Evolutionary conservation across 768 basidiomycete genomes (phyloP).

Genomic region (Kwoniella mangroviensis): DNA sequence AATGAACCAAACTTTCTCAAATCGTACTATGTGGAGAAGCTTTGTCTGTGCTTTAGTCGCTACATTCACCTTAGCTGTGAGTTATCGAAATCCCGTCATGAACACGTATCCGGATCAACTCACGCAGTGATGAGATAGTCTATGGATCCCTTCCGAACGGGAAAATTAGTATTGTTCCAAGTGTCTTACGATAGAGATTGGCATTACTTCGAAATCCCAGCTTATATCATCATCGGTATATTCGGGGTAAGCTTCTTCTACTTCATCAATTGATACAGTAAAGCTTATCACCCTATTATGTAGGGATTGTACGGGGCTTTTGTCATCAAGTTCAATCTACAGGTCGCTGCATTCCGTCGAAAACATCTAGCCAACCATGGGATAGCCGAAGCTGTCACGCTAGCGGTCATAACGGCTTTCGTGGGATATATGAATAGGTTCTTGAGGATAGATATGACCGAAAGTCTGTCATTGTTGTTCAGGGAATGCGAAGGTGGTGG

Average conservation of each 20-base stretch:
- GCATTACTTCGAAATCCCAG: conserved; percentile 99
- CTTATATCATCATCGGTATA: conserved; percentile 91
- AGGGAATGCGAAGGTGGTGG: conserved; percentile 92
- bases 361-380: conserved; percentile 84
- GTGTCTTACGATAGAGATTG: conserved; percentile 96
- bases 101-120: background rate
- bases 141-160: conserved; percentile 98
- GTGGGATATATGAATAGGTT: conserved; percentile 94
- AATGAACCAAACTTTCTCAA: conserved; percentile 97
- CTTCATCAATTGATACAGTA: background rate
- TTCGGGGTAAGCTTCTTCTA: conserved; percentile 74
- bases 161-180: conserved; percentile 96
- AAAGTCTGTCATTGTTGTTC: conserved; percentile 91
- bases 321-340: conserved; percentile 94
- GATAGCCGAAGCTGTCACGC: conserved; percentile 82
- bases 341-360: conserved; percentile 90
- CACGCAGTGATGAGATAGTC: conserved; percentile 62
- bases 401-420: conserved; percentile 86
- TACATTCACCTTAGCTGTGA: conserved; percentile 89
- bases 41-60: conserved; percentile 97
- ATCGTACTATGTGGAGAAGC: conserved; percentile 98
- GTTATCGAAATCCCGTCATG: conserved; percentile 54
- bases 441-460: conserved; percentile 95
- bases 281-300: background rate
- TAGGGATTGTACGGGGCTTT: conserved; percentile 97